Base-by-base conservation (phyloP, 176 grass and related monocot genomes). In the Oryza meyeriana region DNA sequence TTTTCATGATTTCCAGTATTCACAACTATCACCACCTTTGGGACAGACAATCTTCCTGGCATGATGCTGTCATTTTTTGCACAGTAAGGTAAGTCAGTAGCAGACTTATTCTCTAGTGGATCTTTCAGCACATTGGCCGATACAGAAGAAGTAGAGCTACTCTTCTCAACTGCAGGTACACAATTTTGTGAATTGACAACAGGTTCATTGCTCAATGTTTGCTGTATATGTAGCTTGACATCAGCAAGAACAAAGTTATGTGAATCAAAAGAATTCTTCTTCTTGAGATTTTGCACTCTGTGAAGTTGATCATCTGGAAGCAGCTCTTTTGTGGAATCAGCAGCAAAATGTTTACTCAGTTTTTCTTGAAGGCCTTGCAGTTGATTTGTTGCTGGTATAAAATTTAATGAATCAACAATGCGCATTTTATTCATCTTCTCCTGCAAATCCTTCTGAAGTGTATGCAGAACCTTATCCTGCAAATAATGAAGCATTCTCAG, bases 1-100 rank as follows among this genome's bases (percentile, higher is more conserved):
- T 98, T 98, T 71, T 77, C 84, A 80, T 73, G 90, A 82, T 63
- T 91, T 79, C 88, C 84, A 84, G 93, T 98, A 89, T 95, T 98
- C 47, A 95, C 92, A 89, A 98, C 81, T 64, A 98, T 83, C 62
- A 88, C 88, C 1, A 55, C 50, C 41, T 90, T 88, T 63, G 88
- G 87, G 22, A 68, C 68, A 72, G 81, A 69, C 44, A 79, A 79
- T 74, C 39, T 88, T 72, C 31, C 66, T 44, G 73, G 45, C 5
- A 70, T 79, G 12, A 61, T 75, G 70, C 71, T 86, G 30, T 75
- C 94, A 33, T 68, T 78, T 77, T 86, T 88, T 13, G 32, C 66
- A 61, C n/a, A 52, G 74, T 34, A 77, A 62, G 74, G 69, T 32
- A 94, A 39, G 38, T 81, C 86, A 18, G 69, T 75, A 63, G 68